Conservation (phyloP, 2,329 filamentous ascomycete species). For the Phoma sp. region DNA sequence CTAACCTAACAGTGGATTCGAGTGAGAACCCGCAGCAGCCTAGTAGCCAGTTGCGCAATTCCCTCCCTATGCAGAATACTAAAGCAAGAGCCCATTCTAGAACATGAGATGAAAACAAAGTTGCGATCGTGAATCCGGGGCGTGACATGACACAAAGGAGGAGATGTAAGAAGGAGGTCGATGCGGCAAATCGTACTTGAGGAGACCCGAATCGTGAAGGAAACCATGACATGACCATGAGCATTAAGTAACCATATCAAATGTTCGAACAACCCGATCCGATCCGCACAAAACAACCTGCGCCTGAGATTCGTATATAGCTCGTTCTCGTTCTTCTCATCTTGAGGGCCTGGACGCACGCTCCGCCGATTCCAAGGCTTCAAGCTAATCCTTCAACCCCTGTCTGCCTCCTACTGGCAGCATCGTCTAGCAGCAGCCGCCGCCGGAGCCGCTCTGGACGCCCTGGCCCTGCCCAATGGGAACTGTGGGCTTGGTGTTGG, state of each 20-base stretch:
- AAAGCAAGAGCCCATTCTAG: constrained; percentile 12
- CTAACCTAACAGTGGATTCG: too few relatives aligned
- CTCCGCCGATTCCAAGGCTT: neutral
- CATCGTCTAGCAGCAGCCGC: constrained; percentile 82
- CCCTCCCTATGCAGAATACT: constrained; percentile 10
- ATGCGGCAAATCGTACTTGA: neutral
- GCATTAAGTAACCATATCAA: constrained; percentile 21
- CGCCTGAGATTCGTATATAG: constrained; percentile 17
- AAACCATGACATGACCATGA: constrained; percentile 16
- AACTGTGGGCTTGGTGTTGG: constrained; percentile 98
- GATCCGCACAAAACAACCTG: constrained; percentile 14
- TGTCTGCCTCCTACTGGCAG: neutral
- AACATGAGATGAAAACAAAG: constrained; percentile 1
- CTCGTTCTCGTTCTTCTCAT: constrained; percentile 5
- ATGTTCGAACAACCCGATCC: constrained; percentile 3
- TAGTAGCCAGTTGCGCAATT: constrained; percentile 2
- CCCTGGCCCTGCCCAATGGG: constrained; percentile 95
- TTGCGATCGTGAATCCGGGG: constrained; percentile 1
- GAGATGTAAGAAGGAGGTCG: constrained; percentile 1
- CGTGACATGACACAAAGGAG: neutral
- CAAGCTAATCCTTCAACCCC: constrained; percentile 1
- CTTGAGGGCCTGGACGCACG: constrained; percentile 4
- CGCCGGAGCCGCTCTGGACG: constrained; percentile 83
- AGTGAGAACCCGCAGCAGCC: neutral
- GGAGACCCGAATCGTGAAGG: neutral